Evolutionary conservation across 352 stramenopile species (phyloP).

Genomic region (Phytophthora chlamydospora): DNA sequence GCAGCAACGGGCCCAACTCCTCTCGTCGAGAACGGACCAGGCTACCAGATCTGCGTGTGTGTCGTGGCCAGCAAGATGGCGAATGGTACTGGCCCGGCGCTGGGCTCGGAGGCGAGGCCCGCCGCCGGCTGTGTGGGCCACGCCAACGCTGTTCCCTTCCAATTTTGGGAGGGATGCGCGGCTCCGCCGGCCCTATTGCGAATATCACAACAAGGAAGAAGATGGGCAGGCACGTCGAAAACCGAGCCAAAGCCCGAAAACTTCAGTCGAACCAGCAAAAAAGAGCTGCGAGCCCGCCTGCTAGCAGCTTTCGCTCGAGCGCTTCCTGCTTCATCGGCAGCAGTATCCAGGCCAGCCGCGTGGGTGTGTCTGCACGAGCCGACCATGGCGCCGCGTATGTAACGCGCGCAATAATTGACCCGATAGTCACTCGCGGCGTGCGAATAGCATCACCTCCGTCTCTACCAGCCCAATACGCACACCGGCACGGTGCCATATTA

Average conservation of each 20-base stretch:
- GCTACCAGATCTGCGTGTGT: conserved; percentile 33
- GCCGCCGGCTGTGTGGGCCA: conserved; percentile 26
- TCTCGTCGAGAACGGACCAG: conserved; percentile 12
- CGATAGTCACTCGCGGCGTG: conserved; percentile 10
- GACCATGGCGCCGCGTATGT: too few relatives aligned
- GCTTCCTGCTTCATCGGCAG: too few relatives aligned
- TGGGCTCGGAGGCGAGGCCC: conserved; percentile 19
- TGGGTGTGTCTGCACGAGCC: too few relatives aligned
- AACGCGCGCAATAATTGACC: background rate
- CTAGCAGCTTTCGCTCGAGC: too few relatives aligned
- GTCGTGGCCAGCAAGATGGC: conserved; percentile 53
- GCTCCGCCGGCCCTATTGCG: conserved; percentile 12
- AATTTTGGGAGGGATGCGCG: conserved; percentile 39
- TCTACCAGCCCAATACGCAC: conserved; percentile 13
- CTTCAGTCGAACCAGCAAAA: too few relatives aligned
- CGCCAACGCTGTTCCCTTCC: conserved; percentile 39
- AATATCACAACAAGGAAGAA: conserved; percentile 42
- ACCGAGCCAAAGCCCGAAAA: background rate
- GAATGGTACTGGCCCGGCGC: conserved; percentile 44
- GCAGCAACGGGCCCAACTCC: conserved; percentile 23
- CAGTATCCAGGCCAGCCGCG: background rate
- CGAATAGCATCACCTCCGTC: background rate
- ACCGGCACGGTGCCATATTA: too few relatives aligned
- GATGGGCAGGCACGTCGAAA: conserved; percentile 27
- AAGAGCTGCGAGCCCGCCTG: too few relatives aligned